phyloP scores from a whole-genome alignment of 2,329 filamentous ascomycete species.

The Scytalidium lignicola region DNA sequence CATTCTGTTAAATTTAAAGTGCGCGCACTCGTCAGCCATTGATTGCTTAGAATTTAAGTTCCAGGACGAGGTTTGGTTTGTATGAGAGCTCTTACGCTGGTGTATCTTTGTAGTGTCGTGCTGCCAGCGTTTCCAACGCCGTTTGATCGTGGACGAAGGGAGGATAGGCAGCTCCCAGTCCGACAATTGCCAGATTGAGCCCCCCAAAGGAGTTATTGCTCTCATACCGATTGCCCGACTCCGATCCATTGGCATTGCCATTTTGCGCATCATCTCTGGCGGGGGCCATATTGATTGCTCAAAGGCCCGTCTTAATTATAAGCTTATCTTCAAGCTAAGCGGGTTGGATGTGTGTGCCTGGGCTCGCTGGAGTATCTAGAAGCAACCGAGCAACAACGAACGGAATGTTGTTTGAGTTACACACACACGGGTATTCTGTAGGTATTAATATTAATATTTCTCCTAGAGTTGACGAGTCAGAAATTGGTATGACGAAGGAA shows the following conservation, averaged over 20 bases:
- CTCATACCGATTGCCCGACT: constrained; percentile 7
- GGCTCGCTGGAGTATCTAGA: no score
- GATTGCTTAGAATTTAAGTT: neutral
- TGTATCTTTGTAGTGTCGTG: constrained; percentile 54
- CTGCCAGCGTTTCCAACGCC: constrained; percentile 46
- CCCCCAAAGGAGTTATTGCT: constrained; percentile 30
- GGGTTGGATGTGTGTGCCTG: neutral
- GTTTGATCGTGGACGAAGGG: constrained; percentile 46
- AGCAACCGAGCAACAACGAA: neutral
- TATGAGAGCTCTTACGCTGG: constrained; percentile 42
- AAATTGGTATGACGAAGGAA: neutral
- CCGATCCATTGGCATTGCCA: neutral
- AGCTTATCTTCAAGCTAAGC: neutral
- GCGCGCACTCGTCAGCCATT: neutral
- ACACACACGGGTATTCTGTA: neutral
- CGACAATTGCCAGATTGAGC: constrained; percentile 56
- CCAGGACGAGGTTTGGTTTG: neutral
- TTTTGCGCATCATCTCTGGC: neutral
- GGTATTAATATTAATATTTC: no score
- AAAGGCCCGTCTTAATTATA: neutral
- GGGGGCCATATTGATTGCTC: neutral
- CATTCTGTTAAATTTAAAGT: constrained; percentile 43
- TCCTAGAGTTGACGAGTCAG: no score
- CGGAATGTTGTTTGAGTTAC: neutral
- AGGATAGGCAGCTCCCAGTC: constrained; percentile 56